Base-by-base conservation (phyloP, 495 filamentous ascomycete genomes). In the Staphylotrichum longicolle region DNA sequence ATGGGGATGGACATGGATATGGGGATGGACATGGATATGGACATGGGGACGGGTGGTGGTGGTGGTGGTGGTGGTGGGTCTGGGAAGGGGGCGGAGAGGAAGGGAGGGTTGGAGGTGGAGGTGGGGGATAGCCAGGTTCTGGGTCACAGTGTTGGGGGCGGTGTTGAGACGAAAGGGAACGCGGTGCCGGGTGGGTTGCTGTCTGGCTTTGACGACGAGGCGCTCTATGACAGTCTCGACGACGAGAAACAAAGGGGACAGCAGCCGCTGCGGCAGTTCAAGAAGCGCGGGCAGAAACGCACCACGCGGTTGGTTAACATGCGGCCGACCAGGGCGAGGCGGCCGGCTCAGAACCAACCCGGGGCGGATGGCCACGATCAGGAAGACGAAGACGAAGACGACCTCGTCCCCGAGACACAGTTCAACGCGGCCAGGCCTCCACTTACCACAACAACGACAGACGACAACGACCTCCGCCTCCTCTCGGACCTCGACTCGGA, bases 211-310 rank as follows among this genome's bases (percentile, higher is more conserved):
- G 84, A 84, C 35, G 80, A 81, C 34, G 78, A 82, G 58, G 70
- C 61, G 12, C 58, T 72, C 33, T 82, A 83, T 51, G 82, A 83
- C 56, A 78, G 75, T 54, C 74, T 74, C 2, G 77, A 78, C 3
- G 76, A 80, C 11, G 78, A 81, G 10, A 32, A 58, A 20, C 27
- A 41, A 27, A 63, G 62, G 11, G 62, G 74, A 34, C 83, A 83
- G 2, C 75, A 79, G 10, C 80, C 83, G 0, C 66, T 83, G 20
- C 84, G 82, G 53, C 74, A 83, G 3, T 96, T 86, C 78, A 96
- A 96, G 78, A 98, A 98, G 82, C 91, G 88, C 74, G 93, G 93
- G 0, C 86, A 91, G 69, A 98, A 98, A 75, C 82, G 93, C 46
- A 91, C 89, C 40, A 96, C 93, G 3, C 79, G 89, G 54, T 74